A percentile compares a stretch with the other conserved stretches of the same genome.
Conservation (phyloP, 1,139 yeast genomes). For the Hyphopichia fennica region DNA sequence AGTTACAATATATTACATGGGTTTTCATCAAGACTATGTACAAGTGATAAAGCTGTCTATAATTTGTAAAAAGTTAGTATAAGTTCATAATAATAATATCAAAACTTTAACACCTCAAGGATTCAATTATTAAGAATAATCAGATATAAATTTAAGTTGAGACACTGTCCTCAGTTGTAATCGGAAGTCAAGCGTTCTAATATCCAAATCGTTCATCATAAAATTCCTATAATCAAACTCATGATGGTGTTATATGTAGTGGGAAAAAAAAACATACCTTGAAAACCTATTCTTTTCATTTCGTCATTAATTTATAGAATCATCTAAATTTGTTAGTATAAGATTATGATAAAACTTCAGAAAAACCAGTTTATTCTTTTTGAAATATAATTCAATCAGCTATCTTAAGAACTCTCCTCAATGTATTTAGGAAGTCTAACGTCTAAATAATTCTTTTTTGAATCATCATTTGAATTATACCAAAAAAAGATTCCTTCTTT, state of each 20-base stretch:
- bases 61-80: not conserved
- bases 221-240: not conserved
- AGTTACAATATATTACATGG: not conserved
- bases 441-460: conserved; percentile 22
- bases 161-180: conserved; percentile 6
- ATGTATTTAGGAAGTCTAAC: conserved; percentile 28
- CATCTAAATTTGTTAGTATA: no score
- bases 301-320: not conserved
- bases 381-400: conserved; percentile 13
- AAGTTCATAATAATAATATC: not conserved
- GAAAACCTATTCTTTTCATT: not conserved
- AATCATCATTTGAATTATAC: conserved; percentile 22
- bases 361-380: not conserved
- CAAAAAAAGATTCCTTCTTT: not conserved
- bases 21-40: not conserved
- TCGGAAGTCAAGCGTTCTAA: conserved; percentile 7
- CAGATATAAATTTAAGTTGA: conserved; percentile 4
- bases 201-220: conserved; percentile 6
- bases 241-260: not conserved
- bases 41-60: not conserved
- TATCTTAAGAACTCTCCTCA: conserved; percentile 30
- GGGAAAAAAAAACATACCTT: not conserved
- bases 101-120: not conserved
- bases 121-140: not conserved
- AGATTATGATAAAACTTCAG: no score